A percentile compares a stretch with the other conserved stretches of the same genome.
Conservation (phyloP, 441 rosid species). For the Brassica balearica region DNA sequence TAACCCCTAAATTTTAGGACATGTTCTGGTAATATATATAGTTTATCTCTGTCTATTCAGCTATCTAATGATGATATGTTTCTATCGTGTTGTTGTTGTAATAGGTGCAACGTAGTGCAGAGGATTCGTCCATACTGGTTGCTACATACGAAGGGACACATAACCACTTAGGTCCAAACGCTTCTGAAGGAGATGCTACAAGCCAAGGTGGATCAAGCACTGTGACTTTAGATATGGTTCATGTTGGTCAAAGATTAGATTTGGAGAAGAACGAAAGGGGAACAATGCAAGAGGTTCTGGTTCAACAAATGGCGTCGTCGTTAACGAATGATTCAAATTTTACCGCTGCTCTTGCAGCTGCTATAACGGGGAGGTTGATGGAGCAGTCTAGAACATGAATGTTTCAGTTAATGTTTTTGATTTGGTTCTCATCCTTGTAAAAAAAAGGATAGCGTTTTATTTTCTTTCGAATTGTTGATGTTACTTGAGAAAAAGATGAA, state of each 20-base stretch:
- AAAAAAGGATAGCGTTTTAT: slow-evolving; percentile 2
- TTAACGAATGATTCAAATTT: slow-evolving; percentile 84
- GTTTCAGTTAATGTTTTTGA: neutral
- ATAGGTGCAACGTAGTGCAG: slow-evolving; percentile 89
- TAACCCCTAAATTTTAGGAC: no score
- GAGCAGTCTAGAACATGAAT: neutral
- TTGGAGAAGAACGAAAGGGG: slow-evolving; percentile 46
- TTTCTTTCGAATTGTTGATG: neutral
- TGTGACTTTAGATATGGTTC: slow-evolving; percentile 57
- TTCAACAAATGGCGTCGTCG: slow-evolving; percentile 82
- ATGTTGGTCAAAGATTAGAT: slow-evolving; percentile 34
- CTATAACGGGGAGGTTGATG: slow-evolving; percentile 51
- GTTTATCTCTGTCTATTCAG: no score
- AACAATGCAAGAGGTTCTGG: slow-evolving; percentile 55
- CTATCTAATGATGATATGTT: slow-evolving; percentile 15
- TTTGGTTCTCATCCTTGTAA: slow-evolving; percentile 15
- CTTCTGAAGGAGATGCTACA: slow-evolving; percentile 37
- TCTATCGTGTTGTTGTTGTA: neutral
- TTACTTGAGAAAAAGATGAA: slow-evolving; percentile 14
- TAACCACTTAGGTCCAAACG: slow-evolving; percentile 60
- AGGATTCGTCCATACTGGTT: slow-evolving; percentile 71
- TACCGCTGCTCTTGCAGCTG: slow-evolving; percentile 83
- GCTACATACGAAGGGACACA: slow-evolving; percentile 96
- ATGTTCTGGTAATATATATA: no score
- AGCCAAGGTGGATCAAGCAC: slow-evolving; percentile 43